A percentile compares a stretch with the other conserved stretches of the same genome.
Evolutionary conservation across 179 eudicot genomes (phyloP).

Genomic region (Spergularia azorica): DNA sequence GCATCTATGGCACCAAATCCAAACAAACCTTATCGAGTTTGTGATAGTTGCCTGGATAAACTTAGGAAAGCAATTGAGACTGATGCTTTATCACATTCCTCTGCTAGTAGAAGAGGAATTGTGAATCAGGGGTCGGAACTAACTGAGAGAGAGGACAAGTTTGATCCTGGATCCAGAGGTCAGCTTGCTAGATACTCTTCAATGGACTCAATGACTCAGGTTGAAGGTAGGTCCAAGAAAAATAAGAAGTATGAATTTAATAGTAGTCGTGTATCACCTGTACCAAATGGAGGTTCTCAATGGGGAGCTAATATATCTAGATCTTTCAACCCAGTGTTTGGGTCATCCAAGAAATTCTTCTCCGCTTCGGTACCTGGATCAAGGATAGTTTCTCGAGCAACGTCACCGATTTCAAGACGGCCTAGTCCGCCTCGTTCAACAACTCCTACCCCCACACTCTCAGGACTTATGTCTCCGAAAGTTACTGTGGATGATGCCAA

Average conservation of each 20-base stretch:
- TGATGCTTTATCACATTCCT: conserved; percentile 62
- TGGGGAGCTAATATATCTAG: conserved; percentile 86
- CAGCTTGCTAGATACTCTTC: conserved; percentile 86
- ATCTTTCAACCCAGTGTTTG: conserved; percentile 87
- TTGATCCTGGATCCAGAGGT: conserved; percentile 64
- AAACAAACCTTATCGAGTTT: conserved; percentile 92
- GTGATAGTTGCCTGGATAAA: conserved; percentile 83
- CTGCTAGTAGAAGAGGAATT: conserved; percentile 74
- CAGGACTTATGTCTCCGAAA: conserved; percentile 83
- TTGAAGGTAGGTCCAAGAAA: conserved; percentile 66
- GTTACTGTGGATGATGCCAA: conserved; percentile 57
- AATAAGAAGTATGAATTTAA: conserved; percentile 79
- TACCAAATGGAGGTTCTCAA: conserved; percentile 81
- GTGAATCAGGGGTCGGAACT: conserved; percentile 55
- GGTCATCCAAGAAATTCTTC: conserved; percentile 89
- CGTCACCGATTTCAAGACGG: conserved; percentile 91
- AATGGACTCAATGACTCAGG: conserved; percentile 66
- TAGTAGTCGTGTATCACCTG: conserved; percentile 93
- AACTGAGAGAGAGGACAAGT: conserved; percentile 68
- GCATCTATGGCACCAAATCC: conserved; percentile 99
- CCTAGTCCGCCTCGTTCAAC: conserved; percentile 96
- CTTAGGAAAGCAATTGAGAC: conserved; percentile 69
- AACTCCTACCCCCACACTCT: conserved; percentile 90
- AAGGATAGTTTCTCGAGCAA: conserved; percentile 95
- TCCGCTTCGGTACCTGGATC: conserved; percentile 99